phyloP scores from a whole-genome alignment of 2,329 filamentous ascomycete species.

The Arachnomyces sp. region DNA sequence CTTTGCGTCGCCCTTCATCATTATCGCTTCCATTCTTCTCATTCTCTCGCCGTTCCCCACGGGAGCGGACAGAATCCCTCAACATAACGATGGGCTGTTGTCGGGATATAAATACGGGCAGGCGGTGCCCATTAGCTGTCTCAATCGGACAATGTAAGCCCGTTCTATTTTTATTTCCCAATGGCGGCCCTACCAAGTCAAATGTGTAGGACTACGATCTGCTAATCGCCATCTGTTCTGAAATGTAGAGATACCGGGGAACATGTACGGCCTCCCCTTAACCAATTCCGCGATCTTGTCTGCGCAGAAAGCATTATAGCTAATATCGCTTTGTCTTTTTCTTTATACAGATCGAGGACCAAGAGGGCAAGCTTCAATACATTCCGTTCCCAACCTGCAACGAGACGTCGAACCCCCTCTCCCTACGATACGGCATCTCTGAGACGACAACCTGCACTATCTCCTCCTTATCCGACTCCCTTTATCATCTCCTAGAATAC shows the following conservation, averaged over 20 bases:
- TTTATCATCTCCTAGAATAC: constrained; percentile 61
- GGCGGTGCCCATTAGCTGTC: constrained; percentile 44
- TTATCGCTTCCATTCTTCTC: constrained; percentile 1
- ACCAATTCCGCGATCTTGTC: background rate
- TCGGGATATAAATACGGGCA: constrained; percentile 42
- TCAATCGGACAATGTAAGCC: constrained; percentile 46
- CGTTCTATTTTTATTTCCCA: background rate
- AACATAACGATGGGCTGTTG: constrained; percentile 14
- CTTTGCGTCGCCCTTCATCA: constrained; percentile 10
- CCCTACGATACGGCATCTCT: constrained; percentile 72
- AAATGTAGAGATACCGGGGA: constrained; percentile 70
- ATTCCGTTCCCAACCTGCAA: constrained; percentile 85
- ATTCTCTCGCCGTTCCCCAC: background rate
- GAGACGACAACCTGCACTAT: constrained; percentile 55
- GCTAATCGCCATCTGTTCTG: constrained; percentile 8
- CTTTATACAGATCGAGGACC: constrained; percentile 57
- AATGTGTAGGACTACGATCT: background rate
- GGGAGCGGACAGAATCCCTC: constrained; percentile 18
- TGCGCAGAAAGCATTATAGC: background rate
- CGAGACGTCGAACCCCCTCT: constrained; percentile 74
- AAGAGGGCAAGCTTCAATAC: constrained; percentile 77
- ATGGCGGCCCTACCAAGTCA: background rate
- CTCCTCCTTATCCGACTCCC: constrained; percentile 44
- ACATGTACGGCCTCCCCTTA: constrained; percentile 45
- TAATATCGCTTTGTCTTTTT: constrained; percentile 5